Conservation (phyloP, 257 asterid genomes). For the Jasminum sambac region DNA sequence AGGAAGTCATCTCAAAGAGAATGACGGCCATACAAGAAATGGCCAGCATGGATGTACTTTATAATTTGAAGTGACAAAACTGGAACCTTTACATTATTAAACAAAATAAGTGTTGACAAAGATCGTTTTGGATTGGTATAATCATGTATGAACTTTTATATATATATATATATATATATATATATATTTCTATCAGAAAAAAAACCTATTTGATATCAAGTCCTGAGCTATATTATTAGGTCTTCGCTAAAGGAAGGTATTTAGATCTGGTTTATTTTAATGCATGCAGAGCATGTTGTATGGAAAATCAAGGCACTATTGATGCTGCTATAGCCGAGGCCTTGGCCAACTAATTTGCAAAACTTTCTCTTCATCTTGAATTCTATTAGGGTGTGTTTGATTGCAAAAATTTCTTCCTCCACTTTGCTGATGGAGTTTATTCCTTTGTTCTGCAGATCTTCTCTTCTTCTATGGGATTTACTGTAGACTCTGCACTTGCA, state of each 20-base stretch:
- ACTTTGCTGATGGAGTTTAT: no score
- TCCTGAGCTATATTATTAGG: slow-evolving; percentile 22
- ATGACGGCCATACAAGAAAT: slow-evolving; percentile 53
- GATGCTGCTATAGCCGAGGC: slow-evolving; percentile 42
- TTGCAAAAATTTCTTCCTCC: no score
- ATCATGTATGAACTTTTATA: background rate
- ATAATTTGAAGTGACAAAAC: slow-evolving; percentile 54
- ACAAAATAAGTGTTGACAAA: slow-evolving; percentile 43
- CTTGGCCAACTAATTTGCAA: slow-evolving; percentile 37
- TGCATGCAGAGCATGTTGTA: slow-evolving; percentile 44
- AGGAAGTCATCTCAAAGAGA: slow-evolving; percentile 46
- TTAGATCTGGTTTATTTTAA: slow-evolving; percentile 33
- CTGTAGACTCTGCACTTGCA: no score
- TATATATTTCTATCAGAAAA: no score
- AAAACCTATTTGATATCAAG: background rate
- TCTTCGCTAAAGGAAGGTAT: slow-evolving; percentile 33
- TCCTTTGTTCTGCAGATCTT: no score
- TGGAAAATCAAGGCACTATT: slow-evolving; percentile 49
- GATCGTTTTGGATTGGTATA: slow-evolving; percentile 29
- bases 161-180: background rate
- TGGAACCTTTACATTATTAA: slow-evolving; percentile 42
- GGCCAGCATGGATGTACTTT: slow-evolving; percentile 52
- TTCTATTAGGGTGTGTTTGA: no score
- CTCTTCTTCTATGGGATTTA: no score
- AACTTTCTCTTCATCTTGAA: no score